phyloP scores from a whole-genome alignment of 2,329 filamentous ascomycete genomes.

The Fusarium vanettenii region DNA sequence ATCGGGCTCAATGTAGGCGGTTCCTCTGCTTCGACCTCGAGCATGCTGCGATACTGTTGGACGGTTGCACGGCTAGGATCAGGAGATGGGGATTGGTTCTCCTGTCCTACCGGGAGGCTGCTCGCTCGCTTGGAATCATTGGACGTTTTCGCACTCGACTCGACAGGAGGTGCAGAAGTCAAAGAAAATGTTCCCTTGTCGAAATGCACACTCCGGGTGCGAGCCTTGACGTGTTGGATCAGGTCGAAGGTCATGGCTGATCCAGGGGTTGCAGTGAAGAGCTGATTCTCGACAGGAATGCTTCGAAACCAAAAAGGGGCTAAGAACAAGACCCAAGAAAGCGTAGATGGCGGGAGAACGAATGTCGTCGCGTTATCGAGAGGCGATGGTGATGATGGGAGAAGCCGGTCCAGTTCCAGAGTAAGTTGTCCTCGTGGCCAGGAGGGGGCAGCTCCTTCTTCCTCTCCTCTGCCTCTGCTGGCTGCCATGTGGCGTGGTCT shows the following conservation, averaged over 20 bases:
- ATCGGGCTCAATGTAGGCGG: conserved; percentile 58
- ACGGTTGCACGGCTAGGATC: conserved; percentile 26
- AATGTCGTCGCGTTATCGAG: conserved; percentile 50
- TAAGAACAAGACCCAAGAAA: conserved; percentile 58
- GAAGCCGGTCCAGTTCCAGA: conserved; percentile 13
- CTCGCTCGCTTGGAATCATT: conserved; percentile 49
- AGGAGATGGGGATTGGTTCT: conserved; percentile 11
- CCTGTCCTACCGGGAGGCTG: conserved; percentile 42
- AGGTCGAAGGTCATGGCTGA: conserved; percentile 56
- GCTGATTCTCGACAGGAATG: conserved; percentile 40
- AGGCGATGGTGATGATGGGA: conserved; percentile 40
- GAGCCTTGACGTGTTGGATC: conserved; percentile 56
- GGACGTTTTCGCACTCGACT: conserved; percentile 23
- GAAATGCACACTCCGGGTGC: conserved; percentile 62
- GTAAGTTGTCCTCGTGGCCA: conserved; percentile 36
- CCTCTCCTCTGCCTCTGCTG: conserved; percentile 32
- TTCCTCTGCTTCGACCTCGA: conserved; percentile 58
- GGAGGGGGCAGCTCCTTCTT: conserved; percentile 37
- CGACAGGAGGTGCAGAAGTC: conserved; percentile 25
- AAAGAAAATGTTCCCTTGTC: conserved; percentile 47
- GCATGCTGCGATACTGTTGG: conserved; percentile 63
- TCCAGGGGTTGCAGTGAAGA: conserved; percentile 40
- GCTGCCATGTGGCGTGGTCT: conserved; percentile 39
- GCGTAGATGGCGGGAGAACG: conserved; percentile 57
- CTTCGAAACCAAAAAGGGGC: conserved; percentile 48